Conservation (phyloP, 495 filamentous ascomycete genomes). For the Daldinia childiae region DNA sequence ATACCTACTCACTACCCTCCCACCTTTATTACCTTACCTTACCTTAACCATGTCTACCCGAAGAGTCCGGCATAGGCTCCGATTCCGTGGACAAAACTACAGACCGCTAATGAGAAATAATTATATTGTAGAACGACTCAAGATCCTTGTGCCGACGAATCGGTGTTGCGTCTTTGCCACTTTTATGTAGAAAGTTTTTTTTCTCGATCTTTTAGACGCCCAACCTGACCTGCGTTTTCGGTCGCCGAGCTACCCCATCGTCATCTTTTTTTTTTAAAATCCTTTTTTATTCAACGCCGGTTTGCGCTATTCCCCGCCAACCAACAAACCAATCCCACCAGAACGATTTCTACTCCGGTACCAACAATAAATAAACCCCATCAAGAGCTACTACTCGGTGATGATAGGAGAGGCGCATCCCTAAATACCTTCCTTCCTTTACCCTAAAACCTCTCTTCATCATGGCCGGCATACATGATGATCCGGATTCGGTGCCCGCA, state of each 20-base stretch:
- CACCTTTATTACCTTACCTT: conserved; percentile 4
- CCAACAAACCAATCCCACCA: conserved; percentile 2
- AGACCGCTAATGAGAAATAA: conserved; percentile 32
- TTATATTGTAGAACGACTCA: conserved; percentile 34
- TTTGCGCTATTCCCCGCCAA: conserved; percentile 18
- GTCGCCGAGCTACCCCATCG: conserved; percentile 17
- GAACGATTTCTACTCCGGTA: neutral
- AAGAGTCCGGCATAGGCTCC: conserved; percentile 29
- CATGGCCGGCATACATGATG: conserved; percentile 47
- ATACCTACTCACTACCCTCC: neutral
- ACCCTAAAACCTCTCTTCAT: conserved; percentile 20
- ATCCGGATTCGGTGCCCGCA: conserved; percentile 46
- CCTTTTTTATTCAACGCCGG: neutral
- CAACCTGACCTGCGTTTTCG: conserved; percentile 9
- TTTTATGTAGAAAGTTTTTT: conserved; percentile 26
- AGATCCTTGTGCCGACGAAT: conserved; percentile 35
- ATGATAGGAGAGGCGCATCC: conserved; percentile 32
- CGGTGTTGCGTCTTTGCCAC: conserved; percentile 37
- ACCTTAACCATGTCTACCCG: conserved; percentile 19
- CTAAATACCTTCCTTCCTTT: conserved; percentile 19
- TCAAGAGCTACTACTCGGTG: conserved; percentile 15
- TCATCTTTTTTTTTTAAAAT: conserved; percentile 9
- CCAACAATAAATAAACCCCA: conserved; percentile 11
- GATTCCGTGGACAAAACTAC: conserved; percentile 25
- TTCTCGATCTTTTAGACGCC: conserved; percentile 7